Percentiles rank a stretch among this genome's conserved stretches.
These are phyloP conservation scores for Aspergillus sp. DNA, from an alignment of 2,329 filamentous ascomycete species.

Conservation along the genomic window DNA sequence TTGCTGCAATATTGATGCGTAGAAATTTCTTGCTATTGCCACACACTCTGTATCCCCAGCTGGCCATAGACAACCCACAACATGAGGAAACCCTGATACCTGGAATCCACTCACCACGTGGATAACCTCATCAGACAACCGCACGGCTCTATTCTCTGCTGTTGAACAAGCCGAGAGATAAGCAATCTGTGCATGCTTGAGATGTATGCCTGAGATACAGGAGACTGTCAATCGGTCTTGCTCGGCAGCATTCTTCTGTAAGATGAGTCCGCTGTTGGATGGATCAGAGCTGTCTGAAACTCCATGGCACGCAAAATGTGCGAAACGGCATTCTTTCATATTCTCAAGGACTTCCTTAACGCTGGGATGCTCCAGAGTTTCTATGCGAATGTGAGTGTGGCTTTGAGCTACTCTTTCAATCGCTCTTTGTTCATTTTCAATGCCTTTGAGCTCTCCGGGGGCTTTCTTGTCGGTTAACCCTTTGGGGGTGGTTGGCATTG, in stretches of 20 bases:
- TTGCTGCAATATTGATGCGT: too few species aligned
- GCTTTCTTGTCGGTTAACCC: too few species aligned
- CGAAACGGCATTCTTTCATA: neutral
- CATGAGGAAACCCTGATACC: neutral
- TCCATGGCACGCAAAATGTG: slow-evolving; percentile 1
- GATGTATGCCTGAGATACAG: neutral
- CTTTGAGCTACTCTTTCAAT: too few species aligned
- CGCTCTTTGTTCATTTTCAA: too few species aligned
- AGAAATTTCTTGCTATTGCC: too few species aligned
- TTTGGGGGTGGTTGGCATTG: too few species aligned
- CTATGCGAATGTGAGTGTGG: neutral
- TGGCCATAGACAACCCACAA: neutral
- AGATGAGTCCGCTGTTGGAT: neutral
- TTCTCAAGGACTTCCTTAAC: too few species aligned
- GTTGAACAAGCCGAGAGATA: slow-evolving; percentile 7
- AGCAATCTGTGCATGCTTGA: neutral
- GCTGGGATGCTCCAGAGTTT: neutral
- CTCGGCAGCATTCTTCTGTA: neutral
- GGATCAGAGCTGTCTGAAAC: neutral
- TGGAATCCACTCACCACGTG: slow-evolving; percentile 2
- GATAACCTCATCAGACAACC: neutral
- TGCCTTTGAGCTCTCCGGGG: too few species aligned
- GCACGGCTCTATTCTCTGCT: neutral
- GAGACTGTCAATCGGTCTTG: neutral
- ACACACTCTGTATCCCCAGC: too few species aligned